phyloP scores from a whole-genome alignment of 345 rosid species.

The Adansonia digitata region DNA sequence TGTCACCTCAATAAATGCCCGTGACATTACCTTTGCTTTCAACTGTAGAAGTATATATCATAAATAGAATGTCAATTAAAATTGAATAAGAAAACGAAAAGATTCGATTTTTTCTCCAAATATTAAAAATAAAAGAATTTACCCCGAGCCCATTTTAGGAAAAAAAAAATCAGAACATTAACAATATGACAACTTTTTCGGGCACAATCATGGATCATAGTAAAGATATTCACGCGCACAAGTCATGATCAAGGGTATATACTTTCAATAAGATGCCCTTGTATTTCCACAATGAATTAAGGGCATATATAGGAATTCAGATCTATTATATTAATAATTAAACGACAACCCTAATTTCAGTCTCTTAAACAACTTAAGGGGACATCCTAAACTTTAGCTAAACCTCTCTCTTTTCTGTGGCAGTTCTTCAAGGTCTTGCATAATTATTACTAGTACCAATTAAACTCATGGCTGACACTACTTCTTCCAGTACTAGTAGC shows the following conservation, averaged over 20 bases:
- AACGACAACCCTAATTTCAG: neutral
- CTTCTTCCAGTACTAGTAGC: conserved; percentile 24
- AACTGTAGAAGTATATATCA: too few species aligned
- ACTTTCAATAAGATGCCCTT: too few species aligned
- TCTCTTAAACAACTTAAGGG: neutral
- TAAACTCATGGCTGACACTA: conserved; percentile 33
- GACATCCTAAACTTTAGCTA: neutral
- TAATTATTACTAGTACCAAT: neutral
- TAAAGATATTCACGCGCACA: neutral
- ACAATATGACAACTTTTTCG: neutral
- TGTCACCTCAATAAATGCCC: too few species aligned
- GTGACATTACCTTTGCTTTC: too few species aligned
- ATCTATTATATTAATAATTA: neutral
- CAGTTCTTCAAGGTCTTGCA: neutral
- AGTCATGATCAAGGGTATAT: neutral
- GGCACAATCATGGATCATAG: neutral
- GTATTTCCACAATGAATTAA: neutral
- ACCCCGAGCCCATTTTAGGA: too few species aligned
- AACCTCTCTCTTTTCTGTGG: neutral
- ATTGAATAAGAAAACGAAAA: too few species aligned
- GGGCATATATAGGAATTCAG: neutral
- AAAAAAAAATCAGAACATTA: too few species aligned
- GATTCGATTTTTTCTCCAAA: too few species aligned
- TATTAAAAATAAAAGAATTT: too few species aligned
- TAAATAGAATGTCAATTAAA: too few species aligned